A percentile compares a stretch with the other conserved stretches of the same genome.
These are phyloP conservation scores for Boletus reticulatus DNA, from an alignment of 768 basidiomycete genomes.

Conservation along the genomic window DNA sequence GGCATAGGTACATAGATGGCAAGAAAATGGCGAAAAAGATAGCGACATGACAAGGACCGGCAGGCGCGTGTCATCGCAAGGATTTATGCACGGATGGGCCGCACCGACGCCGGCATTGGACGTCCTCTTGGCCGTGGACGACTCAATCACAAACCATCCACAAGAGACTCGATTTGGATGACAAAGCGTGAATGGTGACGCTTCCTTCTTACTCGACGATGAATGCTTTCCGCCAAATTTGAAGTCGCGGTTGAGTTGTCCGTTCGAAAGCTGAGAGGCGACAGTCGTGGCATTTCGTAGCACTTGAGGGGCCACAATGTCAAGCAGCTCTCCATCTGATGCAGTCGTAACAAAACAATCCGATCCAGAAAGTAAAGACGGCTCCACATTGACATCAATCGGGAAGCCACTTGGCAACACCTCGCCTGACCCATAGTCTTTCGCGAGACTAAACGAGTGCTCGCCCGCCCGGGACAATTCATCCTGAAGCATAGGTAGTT, in stretches of 20 bases:
- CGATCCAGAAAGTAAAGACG: conserved; percentile 40
- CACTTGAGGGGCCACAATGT: conserved; percentile 13
- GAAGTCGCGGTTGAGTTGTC: conserved; percentile 69
- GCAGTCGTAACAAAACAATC: conserved; percentile 30
- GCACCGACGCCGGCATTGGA: conserved; percentile 33
- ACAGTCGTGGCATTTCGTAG: conserved; percentile 31
- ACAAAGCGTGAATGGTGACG: conserved; percentile 48
- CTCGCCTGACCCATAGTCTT: conserved; percentile 16
- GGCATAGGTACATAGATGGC: conserved; percentile 34
- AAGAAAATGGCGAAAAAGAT: not conserved
- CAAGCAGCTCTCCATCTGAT: conserved; percentile 34
- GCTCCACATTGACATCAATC: conserved; percentile 30
- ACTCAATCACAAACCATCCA: conserved; percentile 42
- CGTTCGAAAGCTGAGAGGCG: conserved; percentile 52
- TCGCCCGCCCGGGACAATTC: conserved; percentile 26
- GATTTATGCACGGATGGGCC: conserved; percentile 25
- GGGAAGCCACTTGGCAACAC: conserved; percentile 16
- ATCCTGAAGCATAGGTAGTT: conserved; percentile 38
- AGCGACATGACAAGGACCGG: not conserved
- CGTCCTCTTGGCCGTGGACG: conserved; percentile 47
- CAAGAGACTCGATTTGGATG: too few relatives aligned
- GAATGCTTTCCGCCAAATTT: conserved; percentile 61
- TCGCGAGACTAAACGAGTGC: conserved; percentile 18
- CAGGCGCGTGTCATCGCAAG: not conserved
- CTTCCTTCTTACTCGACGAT: conserved; percentile 3